Evolutionary conservation across 2,329 filamentous ascomycete species (phyloP).

Genomic region (Sarocladiaceae sp.): DNA sequence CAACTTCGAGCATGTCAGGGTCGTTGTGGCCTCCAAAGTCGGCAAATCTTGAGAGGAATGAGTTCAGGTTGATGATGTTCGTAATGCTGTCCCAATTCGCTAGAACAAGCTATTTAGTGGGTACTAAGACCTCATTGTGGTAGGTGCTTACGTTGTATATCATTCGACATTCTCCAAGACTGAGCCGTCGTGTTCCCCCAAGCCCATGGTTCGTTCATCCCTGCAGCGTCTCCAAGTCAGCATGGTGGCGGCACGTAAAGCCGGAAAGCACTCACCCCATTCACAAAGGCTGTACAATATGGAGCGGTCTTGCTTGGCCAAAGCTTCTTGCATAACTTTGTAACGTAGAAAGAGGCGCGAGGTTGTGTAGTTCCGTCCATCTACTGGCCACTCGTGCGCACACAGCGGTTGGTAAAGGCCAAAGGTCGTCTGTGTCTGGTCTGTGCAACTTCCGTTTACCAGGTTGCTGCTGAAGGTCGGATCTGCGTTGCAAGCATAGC

Average conservation of each 20-base stretch:
- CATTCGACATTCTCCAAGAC: too few relatives aligned
- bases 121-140: too few relatives aligned
- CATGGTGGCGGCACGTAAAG: too few relatives aligned
- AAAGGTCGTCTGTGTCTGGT: constrained; percentile 10
- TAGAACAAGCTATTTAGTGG: too few relatives aligned
- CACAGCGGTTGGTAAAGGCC: too few relatives aligned
- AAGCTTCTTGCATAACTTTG: constrained; percentile 43
- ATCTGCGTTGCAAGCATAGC: constrained; percentile 21
- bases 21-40: constrained; percentile 44
- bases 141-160: too few relatives aligned
- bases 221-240: too few relatives aligned
- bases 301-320: constrained; percentile 34
- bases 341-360: constrained; percentile 35
- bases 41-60: constrained; percentile 33
- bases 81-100: too few relatives aligned
- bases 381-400: too few relatives aligned
- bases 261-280: too few relatives aligned
- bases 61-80: constrained; percentile 41
- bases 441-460: neutral
- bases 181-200: too few relatives aligned
- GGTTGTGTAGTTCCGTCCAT: constrained; percentile 18
- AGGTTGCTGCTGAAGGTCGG: constrained; percentile 19
- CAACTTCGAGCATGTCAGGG: constrained; percentile 42
- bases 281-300: constrained; percentile 48
- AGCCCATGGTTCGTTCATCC: too few relatives aligned